These are phyloP conservation scores for Septoria linicola DNA, from an alignment of 2,329 filamentous ascomycete species.

Conservation along the genomic window DNA sequence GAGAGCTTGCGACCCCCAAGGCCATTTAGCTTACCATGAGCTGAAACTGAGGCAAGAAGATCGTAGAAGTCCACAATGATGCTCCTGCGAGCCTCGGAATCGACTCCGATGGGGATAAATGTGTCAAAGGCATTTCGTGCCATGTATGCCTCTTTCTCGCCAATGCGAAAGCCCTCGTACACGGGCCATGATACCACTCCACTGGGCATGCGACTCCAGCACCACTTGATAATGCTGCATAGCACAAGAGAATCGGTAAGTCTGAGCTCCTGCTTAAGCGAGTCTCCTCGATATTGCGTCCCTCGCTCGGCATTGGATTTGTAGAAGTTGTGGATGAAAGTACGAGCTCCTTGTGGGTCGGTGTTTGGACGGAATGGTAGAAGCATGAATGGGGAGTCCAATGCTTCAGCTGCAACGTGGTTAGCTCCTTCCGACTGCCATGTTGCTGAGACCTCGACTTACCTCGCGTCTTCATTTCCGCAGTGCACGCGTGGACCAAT, in stretches of 20 bases:
- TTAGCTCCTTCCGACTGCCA: constrained; percentile 15
- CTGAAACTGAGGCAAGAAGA: constrained; percentile 82
- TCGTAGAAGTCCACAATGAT: constrained; percentile 98
- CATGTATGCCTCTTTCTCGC: constrained; percentile 89
- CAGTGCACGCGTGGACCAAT: constrained; percentile 77
- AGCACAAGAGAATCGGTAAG: constrained; percentile 94
- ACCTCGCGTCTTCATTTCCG: constrained; percentile 94
- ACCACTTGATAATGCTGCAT: constrained; percentile 95
- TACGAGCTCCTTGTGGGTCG: constrained; percentile 86
- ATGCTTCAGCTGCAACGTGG: constrained; percentile 54
- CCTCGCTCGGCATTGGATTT: constrained; percentile 63
- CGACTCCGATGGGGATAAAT: constrained; percentile 91
- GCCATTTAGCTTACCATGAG: constrained; percentile 89
- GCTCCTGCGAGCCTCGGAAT: constrained; percentile 76
- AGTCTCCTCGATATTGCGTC: constrained; percentile 61
- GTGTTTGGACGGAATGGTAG: constrained; percentile 87
- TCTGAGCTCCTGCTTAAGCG: constrained; percentile 78
- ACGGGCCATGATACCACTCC: constrained; percentile 96
- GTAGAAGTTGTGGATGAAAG: constrained; percentile 92
- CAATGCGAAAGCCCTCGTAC: constrained; percentile 92
- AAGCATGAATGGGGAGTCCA: constrained; percentile 88
- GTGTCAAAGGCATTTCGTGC: constrained; percentile 92
- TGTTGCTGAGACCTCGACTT: constrained; percentile 38
- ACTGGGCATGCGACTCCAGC: constrained; percentile 87
- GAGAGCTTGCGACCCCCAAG: constrained; percentile 91